Percentiles rank a stretch among this genome's conserved stretches.
These are phyloP conservation scores for Eustoma russellianum DNA, from an alignment of 257 asterid species.

Conservation along the genomic window DNA sequence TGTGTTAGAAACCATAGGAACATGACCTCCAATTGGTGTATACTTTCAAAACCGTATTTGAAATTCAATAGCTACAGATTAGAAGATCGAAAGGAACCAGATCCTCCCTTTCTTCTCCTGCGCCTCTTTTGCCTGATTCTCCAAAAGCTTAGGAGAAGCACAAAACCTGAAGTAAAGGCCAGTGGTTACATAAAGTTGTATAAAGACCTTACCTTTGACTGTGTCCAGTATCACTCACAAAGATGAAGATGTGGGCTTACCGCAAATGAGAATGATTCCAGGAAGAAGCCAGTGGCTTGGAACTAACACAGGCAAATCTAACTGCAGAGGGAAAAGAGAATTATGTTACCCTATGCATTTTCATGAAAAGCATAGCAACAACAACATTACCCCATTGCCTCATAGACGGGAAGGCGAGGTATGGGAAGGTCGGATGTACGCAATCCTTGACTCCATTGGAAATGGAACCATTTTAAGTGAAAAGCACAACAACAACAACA, in stretches of 20 bases:
- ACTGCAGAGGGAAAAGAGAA: slow-evolving; percentile 35
- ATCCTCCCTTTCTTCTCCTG: slow-evolving; percentile 70
- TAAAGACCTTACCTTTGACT: no score
- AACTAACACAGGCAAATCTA: slow-evolving; percentile 67
- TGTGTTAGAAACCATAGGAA: not conserved
- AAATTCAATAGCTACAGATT: slow-evolving; percentile 20
- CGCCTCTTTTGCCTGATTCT: slow-evolving; percentile 73
- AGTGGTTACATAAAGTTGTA: slow-evolving; percentile 1
- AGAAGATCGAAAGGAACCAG: slow-evolving; percentile 44
- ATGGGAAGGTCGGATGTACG: no score
- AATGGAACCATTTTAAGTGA: no score
- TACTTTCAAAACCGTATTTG: not conserved
- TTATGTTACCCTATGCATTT: slow-evolving; percentile 4
- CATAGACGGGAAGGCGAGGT: no score
- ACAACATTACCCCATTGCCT: no score
- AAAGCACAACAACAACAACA: not conserved
- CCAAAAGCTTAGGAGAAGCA: slow-evolving; percentile 62
- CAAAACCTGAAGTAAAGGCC: slow-evolving; percentile 37
- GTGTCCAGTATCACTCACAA: not conserved
- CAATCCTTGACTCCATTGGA: no score
- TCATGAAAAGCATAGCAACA: no score
- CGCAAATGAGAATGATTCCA: slow-evolving; percentile 51
- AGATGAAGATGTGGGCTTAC: slow-evolving; percentile 28
- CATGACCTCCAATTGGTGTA: slow-evolving; percentile 3
- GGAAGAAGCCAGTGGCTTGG: slow-evolving; percentile 93